Percentiles rank a stretch among this genome's conserved stretches.
Evolutionary conservation across 495 filamentous ascomycete species (phyloP).

Genomic region (Cercophora newfieldiana): DNA sequence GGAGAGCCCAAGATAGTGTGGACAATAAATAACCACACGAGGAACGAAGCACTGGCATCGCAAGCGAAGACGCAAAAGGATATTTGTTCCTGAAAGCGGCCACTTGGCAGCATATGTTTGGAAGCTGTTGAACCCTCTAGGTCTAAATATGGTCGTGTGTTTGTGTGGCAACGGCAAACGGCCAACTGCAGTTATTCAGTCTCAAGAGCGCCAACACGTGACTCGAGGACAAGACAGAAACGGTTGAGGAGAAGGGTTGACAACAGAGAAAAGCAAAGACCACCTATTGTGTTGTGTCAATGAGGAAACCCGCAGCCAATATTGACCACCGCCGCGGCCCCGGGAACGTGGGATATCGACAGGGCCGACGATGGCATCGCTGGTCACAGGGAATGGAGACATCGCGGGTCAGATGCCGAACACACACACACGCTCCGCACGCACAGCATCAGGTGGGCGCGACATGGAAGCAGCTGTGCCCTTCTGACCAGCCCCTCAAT

Average conservation of each 20-base stretch:
- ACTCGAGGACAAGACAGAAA: slow-evolving; percentile 1
- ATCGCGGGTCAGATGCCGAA: slow-evolving; percentile 11
- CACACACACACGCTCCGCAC: background rate
- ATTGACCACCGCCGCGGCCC: background rate
- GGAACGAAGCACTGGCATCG: background rate
- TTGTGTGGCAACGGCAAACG: background rate
- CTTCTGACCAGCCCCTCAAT: slow-evolving; percentile 13
- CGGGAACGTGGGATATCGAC: background rate
- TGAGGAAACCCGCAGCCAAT: background rate
- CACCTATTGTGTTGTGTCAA: background rate
- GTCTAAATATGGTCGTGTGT: background rate
- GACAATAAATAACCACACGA: too few relatives aligned
- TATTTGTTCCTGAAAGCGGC: background rate
- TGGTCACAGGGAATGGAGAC: background rate
- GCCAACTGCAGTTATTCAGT: background rate
- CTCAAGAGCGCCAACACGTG: slow-evolving; percentile 4
- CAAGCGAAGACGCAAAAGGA: too few relatives aligned
- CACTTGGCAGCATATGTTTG: background rate
- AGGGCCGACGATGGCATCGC: background rate
- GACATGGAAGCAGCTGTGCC: background rate
- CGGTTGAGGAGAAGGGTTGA: background rate
- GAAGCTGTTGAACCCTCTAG: background rate
- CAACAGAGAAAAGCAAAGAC: too few relatives aligned
- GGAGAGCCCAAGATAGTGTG: too few relatives aligned
- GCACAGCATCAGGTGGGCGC: slow-evolving; percentile 10